phyloP scores from a whole-genome alignment of 2,329 filamentous ascomycete genomes.

The Talaromyces sp. region DNA sequence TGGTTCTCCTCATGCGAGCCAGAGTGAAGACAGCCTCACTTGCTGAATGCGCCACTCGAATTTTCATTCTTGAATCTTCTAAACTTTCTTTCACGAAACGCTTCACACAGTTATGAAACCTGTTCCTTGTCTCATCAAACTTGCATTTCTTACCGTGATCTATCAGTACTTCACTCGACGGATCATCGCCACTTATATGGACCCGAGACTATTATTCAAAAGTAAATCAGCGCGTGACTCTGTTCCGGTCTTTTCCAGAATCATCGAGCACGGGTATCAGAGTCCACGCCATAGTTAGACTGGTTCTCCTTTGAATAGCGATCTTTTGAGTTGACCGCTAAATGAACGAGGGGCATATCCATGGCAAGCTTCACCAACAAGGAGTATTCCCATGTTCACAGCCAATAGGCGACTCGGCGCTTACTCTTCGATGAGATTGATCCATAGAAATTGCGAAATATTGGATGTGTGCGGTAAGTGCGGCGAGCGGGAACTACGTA shows the following conservation, averaged over 20 bases:
- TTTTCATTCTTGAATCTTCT: too few species aligned
- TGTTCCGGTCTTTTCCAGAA: background rate
- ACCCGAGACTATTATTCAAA: background rate
- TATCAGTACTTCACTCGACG: background rate
- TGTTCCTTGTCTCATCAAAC: background rate
- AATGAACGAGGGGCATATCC: background rate
- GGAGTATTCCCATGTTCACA: background rate
- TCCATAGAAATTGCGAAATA: background rate
- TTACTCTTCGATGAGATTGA: background rate
- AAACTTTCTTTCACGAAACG: too few species aligned
- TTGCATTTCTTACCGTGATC: background rate
- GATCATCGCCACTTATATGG: background rate
- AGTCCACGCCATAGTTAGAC: background rate
- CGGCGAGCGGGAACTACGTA: background rate
- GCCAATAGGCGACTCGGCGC: background rate
- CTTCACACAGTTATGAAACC: background rate
- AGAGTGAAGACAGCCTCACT: constrained; percentile 2
- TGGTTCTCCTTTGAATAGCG: background rate
- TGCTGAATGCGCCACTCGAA: background rate
- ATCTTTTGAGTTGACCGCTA: background rate
- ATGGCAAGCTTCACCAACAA: background rate
- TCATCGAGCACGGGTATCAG: background rate
- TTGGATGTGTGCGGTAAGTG: background rate
- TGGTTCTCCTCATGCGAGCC: background rate
- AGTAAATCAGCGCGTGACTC: background rate